Evolutionary conservation across 805 yeast species (phyloP), one percentile per base, ranked within the genome.

Genomic region (Candida parachauliodes): DNA sequence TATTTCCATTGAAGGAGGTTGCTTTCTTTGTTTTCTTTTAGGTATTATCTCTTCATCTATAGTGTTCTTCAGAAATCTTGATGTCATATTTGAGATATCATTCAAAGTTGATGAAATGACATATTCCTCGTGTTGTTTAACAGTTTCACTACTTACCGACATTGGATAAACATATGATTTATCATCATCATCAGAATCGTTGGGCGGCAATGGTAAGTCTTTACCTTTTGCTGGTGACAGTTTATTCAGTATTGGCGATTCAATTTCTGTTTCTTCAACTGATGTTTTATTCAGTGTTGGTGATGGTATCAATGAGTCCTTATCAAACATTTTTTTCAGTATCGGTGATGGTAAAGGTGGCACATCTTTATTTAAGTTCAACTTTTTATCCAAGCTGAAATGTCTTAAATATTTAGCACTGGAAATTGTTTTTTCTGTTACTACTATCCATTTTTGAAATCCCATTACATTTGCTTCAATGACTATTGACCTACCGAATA

Each of bases 401-500:
- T 36, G 23, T 15, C 15, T 19, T 3, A 30, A 21, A 39, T 65
- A 67, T 19, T 60, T 66, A 3, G 60, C 64, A 1, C 66, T 39
- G 17, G 55, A 57, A 40, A 78, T 60, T 38, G 77, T 76, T 41
- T 76, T 75, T 54, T 85, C 94, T 44, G 86, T 83, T 14, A 85
- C 67, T 11, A 83, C 74, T 18, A 84, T 73, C 93, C 93, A 85
- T 57, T 83, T 84, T 47, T 76, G 80, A 74, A 84, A 49, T 69
- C 88, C 89, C 46, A 79, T 80, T 46, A 84, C 70, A 31, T 85
- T 87, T 30, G 86, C 87, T 49, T 88, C 96, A 36, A 86, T 75
- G 5, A 88, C 86, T 39, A 86, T 69, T 0, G 94, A 80, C 46
- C 93, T 73, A 8, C 96, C 96, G 64, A 88, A 88, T 1, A 81